Conservation (phyloP, 192 early-diverging fungal genomes). For the Backusella tarrabulga region DNA sequence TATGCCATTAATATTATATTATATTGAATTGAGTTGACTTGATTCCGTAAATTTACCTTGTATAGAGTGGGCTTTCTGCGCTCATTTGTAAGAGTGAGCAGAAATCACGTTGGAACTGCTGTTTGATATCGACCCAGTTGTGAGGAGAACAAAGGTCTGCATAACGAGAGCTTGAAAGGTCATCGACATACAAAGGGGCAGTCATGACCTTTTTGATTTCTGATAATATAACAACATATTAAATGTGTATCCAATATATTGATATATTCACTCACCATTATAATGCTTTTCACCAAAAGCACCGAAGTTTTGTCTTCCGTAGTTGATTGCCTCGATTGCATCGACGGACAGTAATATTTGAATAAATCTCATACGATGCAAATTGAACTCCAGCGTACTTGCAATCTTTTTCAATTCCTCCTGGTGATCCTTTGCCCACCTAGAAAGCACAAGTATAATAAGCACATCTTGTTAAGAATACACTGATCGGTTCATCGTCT, state of each 20-base stretch:
- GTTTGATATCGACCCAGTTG: conserved; percentile 54
- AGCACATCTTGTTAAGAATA: not conserved
- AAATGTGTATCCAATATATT: no score
- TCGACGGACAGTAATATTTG: conserved; percentile 58
- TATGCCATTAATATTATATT: not conserved
- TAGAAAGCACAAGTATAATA: conserved; percentile 12
- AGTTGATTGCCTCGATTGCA: conserved; percentile 62
- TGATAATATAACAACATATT: conserved; percentile 10
- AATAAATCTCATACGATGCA: conserved; percentile 78
- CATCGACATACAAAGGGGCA: conserved; percentile 29
- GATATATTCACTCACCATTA: conserved; percentile 47
- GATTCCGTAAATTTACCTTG: conserved; percentile 37
- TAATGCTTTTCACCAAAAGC: conserved; percentile 62
- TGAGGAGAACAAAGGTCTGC: conserved; percentile 41
- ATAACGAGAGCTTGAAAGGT: conserved; percentile 41
- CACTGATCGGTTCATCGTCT: not conserved
- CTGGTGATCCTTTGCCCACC: conserved; percentile 71
- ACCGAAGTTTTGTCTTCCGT: conserved; percentile 71
- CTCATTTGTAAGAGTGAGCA: conserved; percentile 72
- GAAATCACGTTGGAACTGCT: conserved; percentile 76
- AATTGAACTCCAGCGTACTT: conserved; percentile 82
- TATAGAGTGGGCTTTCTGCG: conserved; percentile 72
- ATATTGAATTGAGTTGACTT: no score
- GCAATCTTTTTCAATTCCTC: conserved; percentile 53
- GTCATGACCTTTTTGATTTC: conserved; percentile 50